These are phyloP conservation scores for Calocybe indica DNA, from an alignment of 768 basidiomycete genomes.

Conservation along the genomic window DNA sequence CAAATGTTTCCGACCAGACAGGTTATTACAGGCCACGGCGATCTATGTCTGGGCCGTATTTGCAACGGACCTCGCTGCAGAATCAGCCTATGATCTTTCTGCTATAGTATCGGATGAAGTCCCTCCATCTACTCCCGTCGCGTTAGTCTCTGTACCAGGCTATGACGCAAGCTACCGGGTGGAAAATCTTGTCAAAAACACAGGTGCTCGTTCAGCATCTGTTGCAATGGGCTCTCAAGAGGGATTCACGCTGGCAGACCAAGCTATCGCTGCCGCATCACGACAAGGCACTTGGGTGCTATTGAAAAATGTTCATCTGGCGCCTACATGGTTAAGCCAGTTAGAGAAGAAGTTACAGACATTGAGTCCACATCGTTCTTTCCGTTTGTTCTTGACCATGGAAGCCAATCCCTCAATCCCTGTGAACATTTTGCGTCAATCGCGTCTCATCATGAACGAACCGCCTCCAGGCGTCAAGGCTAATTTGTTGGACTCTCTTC, in stretches of 20 bases:
- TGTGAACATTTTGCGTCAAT: conserved; percentile 94
- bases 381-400: conserved; percentile 98
- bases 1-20: conserved; percentile 91
- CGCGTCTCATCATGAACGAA: conserved; percentile 97
- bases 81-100: conserved; percentile 72
- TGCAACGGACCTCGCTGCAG: conserved; percentile 67
- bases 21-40: conserved; percentile 78
- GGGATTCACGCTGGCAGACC: conserved; percentile 93
- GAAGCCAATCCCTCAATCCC: conserved; percentile 93
- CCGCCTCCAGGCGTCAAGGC: conserved; percentile 97
- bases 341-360: conserved; percentile 96
- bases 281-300: conserved; percentile 95
- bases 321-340: conserved; percentile 92
- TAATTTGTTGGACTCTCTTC: conserved; percentile 86
- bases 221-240: conserved; percentile 99
- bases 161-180: conserved; percentile 98
- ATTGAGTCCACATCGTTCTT: conserved; percentile 80
- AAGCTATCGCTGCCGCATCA: conserved; percentile 89
- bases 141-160: conserved; percentile 89
- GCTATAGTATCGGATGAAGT: conserved; percentile 78
- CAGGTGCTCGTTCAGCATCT: conserved; percentile 71
- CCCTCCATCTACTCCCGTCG: conserved; percentile 74
- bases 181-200: conserved; percentile 78
- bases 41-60: conserved; percentile 74
- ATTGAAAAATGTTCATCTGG: conserved; percentile 95